These are phyloP conservation scores for Vanilla planifolia DNA, from an alignment of 106 monocot species.

Conservation along the genomic window DNA sequence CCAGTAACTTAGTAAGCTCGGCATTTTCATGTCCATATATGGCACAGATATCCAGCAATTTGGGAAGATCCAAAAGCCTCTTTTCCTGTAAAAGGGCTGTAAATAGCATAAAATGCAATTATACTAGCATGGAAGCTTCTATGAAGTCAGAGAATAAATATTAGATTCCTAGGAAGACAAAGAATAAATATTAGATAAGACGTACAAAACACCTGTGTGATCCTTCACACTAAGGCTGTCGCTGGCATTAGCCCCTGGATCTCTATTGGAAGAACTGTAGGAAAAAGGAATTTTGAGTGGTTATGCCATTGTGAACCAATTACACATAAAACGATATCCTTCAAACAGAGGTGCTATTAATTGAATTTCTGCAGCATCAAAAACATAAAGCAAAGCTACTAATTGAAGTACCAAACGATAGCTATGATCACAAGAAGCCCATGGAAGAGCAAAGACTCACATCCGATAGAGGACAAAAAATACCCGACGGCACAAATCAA, in stretches of 20 bases:
- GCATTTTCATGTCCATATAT: conserved; percentile 59
- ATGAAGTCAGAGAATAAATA: neutral
- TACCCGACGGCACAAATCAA: conserved; percentile 46
- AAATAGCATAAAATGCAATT: conserved; percentile 15
- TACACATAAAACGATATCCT: neutral
- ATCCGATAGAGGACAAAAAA: conserved; percentile 54
- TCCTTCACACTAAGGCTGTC: conserved; percentile 52
- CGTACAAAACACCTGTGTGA: conserved; percentile 33
- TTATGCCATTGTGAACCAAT: neutral
- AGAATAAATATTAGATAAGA: neutral
- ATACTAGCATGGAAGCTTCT: neutral
- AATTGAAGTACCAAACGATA: too few species aligned
- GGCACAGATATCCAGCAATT: conserved; percentile 50
- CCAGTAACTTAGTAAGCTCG: conserved; percentile 37
- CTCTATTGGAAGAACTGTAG: conserved; percentile 50
- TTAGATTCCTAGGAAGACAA: neutral
- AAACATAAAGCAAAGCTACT: too few species aligned
- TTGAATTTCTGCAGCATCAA: neutral
- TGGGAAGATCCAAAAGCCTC: conserved; percentile 46
- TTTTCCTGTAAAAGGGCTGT: conserved; percentile 62
- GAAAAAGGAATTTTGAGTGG: neutral
- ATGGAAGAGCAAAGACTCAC: conserved; percentile 21
- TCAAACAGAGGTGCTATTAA: neutral
- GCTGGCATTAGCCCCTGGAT: conserved; percentile 30
- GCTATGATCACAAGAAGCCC: neutral